Base-by-base conservation (phyloP, 257 asterid genomes). In the Rauvolfia tetraphylla region DNA sequence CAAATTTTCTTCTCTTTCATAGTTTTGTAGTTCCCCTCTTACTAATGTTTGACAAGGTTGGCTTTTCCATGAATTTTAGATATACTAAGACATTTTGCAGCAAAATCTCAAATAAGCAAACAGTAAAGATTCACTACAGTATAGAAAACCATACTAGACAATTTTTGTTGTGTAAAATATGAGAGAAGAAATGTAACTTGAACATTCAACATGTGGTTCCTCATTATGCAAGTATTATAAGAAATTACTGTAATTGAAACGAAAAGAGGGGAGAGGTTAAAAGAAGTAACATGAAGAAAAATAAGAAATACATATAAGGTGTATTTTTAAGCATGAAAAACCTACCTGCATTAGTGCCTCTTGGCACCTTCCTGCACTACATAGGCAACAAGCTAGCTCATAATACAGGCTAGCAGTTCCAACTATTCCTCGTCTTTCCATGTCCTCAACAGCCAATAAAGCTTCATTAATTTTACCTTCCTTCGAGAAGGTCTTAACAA, bases 331-430 rank as follows among this genome's bases (percentile, higher is more conserved):
- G 70, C 9, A n/a, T 42, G 56, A 63, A 69, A 76, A 15, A 78
- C 79, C 29, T 78, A 92, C 99, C 81, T 92, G 99, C 83, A 84
- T 85, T 65, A 95, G 85, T 29, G 96, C 99, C 79, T 95, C 99
- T 23, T 81, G 84, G 74, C 95, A 88, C 86, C 95, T 92, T 84
- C 95, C 97, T 15, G 96, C 95, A 78, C 93, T 87, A 81, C 96
- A 88, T 83, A 95, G 99, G 88, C 99, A 92, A 58, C 99, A 95
- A 71, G 98, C 97, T 63, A 95, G 91, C 84, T 95, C 99, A 84
- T 95, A 95, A 78, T 95, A 95, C 63, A 92, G 79, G 85, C 90
- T 80, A 54, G 97, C 98, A 77, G 88, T 91, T 77, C 99, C 99
- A 76, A 92, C 92, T 78, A 95, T 89, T 78, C 98, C 98, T 80